Conservation (phyloP, 2,329 filamentous ascomycete genomes). For the Ambrosiella xylebori region DNA sequence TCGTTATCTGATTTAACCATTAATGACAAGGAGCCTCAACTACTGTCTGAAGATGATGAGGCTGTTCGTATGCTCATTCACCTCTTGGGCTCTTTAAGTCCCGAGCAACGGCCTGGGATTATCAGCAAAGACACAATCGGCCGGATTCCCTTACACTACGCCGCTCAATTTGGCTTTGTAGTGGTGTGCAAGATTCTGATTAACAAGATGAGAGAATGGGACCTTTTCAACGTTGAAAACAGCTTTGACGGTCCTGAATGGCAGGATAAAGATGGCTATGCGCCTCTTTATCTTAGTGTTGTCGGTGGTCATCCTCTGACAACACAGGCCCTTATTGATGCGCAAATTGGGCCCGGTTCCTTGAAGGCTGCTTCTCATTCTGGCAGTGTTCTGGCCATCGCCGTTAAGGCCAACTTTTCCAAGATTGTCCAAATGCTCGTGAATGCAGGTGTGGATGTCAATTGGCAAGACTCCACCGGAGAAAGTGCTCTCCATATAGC, state of each 20-base stretch:
- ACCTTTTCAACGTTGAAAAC: conserved; percentile 63
- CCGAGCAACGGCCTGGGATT: conserved; percentile 50
- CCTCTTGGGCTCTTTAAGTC: conserved; percentile 49
- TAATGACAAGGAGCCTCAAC: conserved; percentile 49
- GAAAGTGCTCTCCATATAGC: conserved; percentile 88
- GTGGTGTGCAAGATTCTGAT: conserved; percentile 80
- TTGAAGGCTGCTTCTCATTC: conserved; percentile 52
- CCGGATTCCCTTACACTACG: conserved; percentile 77
- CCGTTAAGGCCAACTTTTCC: conserved; percentile 73
- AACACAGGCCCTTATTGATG: conserved; percentile 61
- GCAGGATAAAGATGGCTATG: conserved; percentile 86
- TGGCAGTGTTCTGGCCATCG: conserved; percentile 71
- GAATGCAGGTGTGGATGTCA: conserved; percentile 78
- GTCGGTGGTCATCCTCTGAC: conserved; percentile 80
- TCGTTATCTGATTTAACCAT: conserved; percentile 26
- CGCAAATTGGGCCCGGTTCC: conserved; percentile 57
- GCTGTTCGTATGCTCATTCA: conserved; percentile 50
- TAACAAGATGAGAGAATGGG: conserved; percentile 76
- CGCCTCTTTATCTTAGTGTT: conserved; percentile 80
- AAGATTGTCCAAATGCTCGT: conserved; percentile 76
- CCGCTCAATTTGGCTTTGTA: conserved; percentile 85
- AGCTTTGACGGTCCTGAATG: conserved; percentile 77
- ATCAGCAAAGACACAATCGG: conserved; percentile 59
- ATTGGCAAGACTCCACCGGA: conserved; percentile 77
- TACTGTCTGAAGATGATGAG: conserved; percentile 53